Percentiles rank a stretch among this genome's conserved stretches.
Evolutionary conservation across 78 protist species (phyloP).

Genomic region (Dictyostelium firmibasis): DNA sequence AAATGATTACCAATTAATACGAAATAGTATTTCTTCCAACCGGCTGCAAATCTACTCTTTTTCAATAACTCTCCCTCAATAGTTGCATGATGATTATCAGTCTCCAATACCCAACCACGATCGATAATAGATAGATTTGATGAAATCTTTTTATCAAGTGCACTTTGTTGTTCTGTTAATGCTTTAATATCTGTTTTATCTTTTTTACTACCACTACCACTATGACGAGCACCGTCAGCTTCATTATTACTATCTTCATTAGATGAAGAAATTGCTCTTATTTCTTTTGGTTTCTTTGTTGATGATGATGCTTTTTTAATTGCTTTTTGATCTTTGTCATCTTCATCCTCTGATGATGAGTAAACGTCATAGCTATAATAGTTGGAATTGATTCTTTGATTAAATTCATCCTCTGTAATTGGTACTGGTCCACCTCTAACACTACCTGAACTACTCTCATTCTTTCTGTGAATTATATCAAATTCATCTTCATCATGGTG

Average conservation of each 20-base stretch:
- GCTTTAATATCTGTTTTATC: conserved; percentile 14
- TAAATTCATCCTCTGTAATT: conserved; percentile 5
- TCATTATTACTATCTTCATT: background rate
- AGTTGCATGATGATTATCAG: background rate
- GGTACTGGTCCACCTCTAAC: background rate
- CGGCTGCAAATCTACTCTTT: conserved; percentile 43
- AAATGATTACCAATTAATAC: conserved; percentile 55
- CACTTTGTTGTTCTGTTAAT: conserved; percentile 35
- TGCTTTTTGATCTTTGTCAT: background rate
- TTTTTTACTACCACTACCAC: background rate
- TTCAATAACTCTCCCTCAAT: conserved; percentile 65
- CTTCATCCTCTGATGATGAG: conserved; percentile 13
- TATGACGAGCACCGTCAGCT: background rate
- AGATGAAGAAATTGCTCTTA: background rate
- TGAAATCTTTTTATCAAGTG: conserved; percentile 24
- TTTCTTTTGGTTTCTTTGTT: background rate
- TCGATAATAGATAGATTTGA: conserved; percentile 6
- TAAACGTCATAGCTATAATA: background rate
- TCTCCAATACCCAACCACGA: conserved; percentile 14
- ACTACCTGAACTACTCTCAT: background rate
- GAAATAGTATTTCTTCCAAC: conserved; percentile 71
- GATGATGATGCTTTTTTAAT: background rate
- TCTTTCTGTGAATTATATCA: conserved; percentile 5
- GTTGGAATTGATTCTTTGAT: background rate
- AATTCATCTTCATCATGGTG: background rate